Evolutionary conservation across 257 asterid genomes (phyloP).

Genomic region (Przewalskia tangutica): DNA sequence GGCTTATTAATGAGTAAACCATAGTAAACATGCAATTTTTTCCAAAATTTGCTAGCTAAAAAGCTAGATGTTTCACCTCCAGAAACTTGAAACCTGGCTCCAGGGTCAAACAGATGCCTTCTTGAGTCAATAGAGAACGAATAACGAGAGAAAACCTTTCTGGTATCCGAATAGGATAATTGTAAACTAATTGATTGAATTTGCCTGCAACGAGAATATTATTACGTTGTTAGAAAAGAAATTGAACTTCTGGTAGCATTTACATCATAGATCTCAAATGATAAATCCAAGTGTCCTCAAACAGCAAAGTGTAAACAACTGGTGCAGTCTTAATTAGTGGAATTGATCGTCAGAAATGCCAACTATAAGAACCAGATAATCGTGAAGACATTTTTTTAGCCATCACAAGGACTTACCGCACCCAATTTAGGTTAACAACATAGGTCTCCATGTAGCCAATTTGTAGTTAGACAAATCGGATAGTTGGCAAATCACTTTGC

Average conservation of each 20-base stretch:
- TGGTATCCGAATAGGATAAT: conserved; percentile 92
- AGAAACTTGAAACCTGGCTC: conserved; percentile 90
- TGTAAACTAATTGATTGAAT: conserved; percentile 92
- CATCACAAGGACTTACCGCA: neutral
- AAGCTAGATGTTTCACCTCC: conserved; percentile 49
- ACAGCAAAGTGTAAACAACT: neutral
- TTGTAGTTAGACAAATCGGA: neutral
- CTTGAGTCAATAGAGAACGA: conserved; percentile 96
- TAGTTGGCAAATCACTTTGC: neutral
- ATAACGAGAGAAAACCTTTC: conserved; percentile 98
- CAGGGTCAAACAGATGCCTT: conserved; percentile 96
- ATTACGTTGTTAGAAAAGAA: neutral
- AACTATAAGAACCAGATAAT: neutral
- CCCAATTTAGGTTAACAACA: neutral
- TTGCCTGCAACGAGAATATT: conserved; percentile 45
- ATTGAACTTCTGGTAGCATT: neutral
- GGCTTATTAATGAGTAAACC: neutral
- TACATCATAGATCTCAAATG: neutral
- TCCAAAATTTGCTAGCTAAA: neutral
- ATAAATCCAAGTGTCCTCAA: neutral
- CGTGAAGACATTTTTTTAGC: neutral
- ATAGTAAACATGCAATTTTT: neutral
- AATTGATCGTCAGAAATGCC: neutral
- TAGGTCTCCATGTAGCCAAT: neutral
- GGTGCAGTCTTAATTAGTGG: neutral